Conservation (phyloP, 192 early-diverging fungal species). For the Lobosporangium transversale region DNA sequence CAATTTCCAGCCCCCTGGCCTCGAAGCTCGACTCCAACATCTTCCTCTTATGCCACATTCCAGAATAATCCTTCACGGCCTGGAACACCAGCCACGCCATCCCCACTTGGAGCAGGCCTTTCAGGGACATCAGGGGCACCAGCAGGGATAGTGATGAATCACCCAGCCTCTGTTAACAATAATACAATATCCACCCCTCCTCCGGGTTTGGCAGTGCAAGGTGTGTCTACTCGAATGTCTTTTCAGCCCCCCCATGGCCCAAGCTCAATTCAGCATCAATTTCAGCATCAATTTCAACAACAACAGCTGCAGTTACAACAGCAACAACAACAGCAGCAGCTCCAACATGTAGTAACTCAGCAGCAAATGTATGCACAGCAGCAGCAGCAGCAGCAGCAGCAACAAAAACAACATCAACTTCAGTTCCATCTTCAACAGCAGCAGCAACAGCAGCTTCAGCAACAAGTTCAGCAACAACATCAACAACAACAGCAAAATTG, state of each 20-base stretch:
- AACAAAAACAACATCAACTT: slow-evolving; percentile 10
- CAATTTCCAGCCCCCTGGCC: slow-evolving; percentile 53
- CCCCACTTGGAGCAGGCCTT: neutral
- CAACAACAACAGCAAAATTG: slow-evolving; percentile 12
- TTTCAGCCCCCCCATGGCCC: neutral
- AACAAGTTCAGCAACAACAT: slow-evolving; percentile 10
- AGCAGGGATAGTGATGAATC: neutral
- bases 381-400: slow-evolving; percentile 11
- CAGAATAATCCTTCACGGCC: slow-evolving; percentile 33
- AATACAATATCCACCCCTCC: too few relatives aligned
- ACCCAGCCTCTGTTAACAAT: too few relatives aligned
- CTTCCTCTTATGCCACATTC: slow-evolving; percentile 10
- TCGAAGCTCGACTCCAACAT: slow-evolving; percentile 9
- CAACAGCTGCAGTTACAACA: slow-evolving; percentile 17
- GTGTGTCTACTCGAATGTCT: neutral
- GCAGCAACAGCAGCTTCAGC: slow-evolving; percentile 7
- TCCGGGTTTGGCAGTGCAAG: neutral
- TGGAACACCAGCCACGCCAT: slow-evolving; percentile 10
- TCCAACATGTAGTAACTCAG: neutral
- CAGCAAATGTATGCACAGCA: slow-evolving; percentile 7
- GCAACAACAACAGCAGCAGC: slow-evolving; percentile 6
- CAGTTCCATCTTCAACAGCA: slow-evolving; percentile 9
- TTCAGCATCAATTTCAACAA: slow-evolving; percentile 19
- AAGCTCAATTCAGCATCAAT: slow-evolving; percentile 2
- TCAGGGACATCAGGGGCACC: neutral